A percentile compares a stretch with the other conserved stretches of the same genome.
These are phyloP conservation scores for Suillus ampliporus DNA, from an alignment of 768 basidiomycete species.

Conservation along the genomic window DNA sequence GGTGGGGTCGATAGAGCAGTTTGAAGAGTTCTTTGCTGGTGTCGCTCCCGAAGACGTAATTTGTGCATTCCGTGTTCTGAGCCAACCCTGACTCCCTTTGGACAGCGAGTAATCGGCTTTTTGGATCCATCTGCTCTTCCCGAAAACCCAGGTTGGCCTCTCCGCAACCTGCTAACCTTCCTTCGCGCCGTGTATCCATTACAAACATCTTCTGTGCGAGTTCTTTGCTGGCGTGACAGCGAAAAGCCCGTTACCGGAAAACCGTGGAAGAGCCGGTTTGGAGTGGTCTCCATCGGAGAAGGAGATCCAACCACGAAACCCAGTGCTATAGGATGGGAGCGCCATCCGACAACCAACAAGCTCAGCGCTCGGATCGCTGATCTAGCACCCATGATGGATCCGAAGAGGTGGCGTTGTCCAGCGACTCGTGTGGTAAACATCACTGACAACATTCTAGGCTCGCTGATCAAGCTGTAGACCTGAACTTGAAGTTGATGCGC, in stretches of 20 bases:
- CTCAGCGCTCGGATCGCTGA: conserved; percentile 88
- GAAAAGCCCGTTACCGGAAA: conserved; percentile 49
- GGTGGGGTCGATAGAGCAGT: conserved; percentile 61
- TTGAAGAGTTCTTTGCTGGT: conserved; percentile 59
- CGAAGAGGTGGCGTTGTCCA: conserved; percentile 57
- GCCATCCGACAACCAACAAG: conserved; percentile 80
- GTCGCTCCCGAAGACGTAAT: conserved; percentile 47
- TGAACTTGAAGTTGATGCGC: conserved; percentile 97
- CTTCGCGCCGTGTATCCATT: conserved; percentile 65
- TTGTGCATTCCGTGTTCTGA: background rate
- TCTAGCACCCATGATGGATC: conserved; percentile 97
- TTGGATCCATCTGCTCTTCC: conserved; percentile 85
- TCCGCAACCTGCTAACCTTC: conserved; percentile 90
- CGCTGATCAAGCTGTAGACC: conserved; percentile 95
- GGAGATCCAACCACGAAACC: conserved; percentile 44
- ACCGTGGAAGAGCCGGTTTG: conserved; percentile 69
- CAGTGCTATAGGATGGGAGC: conserved; percentile 93
- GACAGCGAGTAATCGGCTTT: conserved; percentile 64
- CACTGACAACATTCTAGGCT: conserved; percentile 52
- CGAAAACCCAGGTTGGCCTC: conserved; percentile 86
- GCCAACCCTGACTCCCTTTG: conserved; percentile 4
- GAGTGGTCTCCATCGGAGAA: conserved; percentile 44
- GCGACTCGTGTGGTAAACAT: background rate
- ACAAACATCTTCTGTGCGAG: conserved; percentile 53
- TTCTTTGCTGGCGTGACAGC: conserved; percentile 80